Percentiles rank a stretch among this genome's conserved stretches.
phyloP scores from a whole-genome alignment of 2,329 filamentous ascomycete genomes.

The Hypoxylon sp. region DNA sequence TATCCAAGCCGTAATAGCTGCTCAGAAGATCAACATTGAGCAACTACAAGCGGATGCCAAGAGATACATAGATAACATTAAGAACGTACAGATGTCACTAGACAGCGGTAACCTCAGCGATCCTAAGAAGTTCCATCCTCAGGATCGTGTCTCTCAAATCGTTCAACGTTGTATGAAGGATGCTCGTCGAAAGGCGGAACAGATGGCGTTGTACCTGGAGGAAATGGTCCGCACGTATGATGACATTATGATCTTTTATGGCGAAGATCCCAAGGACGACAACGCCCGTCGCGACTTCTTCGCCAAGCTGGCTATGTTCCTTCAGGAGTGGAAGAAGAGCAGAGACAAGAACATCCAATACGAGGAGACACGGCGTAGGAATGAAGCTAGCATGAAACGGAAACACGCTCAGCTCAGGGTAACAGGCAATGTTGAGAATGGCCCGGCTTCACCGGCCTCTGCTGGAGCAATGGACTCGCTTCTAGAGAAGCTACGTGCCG shows the following conservation, averaged over 20 bases:
- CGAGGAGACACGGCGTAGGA: slow-evolving; percentile 86
- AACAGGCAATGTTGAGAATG: slow-evolving; percentile 59
- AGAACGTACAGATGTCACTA: slow-evolving; percentile 91
- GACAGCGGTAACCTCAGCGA: slow-evolving; percentile 96
- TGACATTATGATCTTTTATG: slow-evolving; percentile 96
- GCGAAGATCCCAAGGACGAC: slow-evolving; percentile 92
- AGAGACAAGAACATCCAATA: slow-evolving; percentile 89
- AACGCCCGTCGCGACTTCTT: slow-evolving; percentile 97
- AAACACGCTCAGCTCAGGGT: slow-evolving; percentile 82
- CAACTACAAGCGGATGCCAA: slow-evolving; percentile 89
- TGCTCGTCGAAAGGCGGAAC: slow-evolving; percentile 93
- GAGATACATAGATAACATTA: slow-evolving; percentile 94
- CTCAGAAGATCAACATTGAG: slow-evolving; percentile 95
- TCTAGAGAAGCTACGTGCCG: slow-evolving; percentile 93
- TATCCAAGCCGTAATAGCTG: slow-evolving; percentile 81
- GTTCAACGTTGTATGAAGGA: slow-evolving; percentile 98
- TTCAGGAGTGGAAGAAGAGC: slow-evolving; percentile 96
- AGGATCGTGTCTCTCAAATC: slow-evolving; percentile 92
- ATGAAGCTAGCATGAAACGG: slow-evolving; percentile 92
- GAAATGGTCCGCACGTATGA: slow-evolving; percentile 93
- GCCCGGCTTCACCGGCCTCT: slow-evolving; percentile 76
- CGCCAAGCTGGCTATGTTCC: slow-evolving; percentile 89
- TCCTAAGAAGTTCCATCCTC: slow-evolving; percentile 96
- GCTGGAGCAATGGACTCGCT: slow-evolving; percentile 97
- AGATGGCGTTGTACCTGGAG: slow-evolving; percentile 92